phyloP scores from a whole-genome alignment of 768 basidiomycete genomes.

The Galerina marginata region DNA sequence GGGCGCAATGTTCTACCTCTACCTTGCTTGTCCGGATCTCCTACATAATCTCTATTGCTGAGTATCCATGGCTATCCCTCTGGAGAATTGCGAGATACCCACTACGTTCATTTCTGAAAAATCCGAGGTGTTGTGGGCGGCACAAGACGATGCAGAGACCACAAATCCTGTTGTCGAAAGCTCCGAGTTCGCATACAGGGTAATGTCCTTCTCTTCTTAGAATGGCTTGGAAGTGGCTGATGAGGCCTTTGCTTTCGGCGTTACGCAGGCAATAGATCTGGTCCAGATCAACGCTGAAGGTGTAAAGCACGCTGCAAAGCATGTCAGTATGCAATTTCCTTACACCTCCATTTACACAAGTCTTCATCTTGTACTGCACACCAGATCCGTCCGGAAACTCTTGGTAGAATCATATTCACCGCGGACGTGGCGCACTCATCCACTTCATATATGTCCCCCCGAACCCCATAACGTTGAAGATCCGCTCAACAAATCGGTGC shows the following conservation, averaged over 20 bases:
- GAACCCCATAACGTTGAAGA: constrained; percentile 62
- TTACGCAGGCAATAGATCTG: constrained; percentile 57
- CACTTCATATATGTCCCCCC: constrained; percentile 74
- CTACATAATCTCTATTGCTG: background rate
- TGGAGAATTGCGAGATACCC: background rate
- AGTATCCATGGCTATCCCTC: background rate
- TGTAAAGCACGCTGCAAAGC: constrained; percentile 68
- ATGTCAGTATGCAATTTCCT: constrained; percentile 46
- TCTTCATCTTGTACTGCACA: constrained; percentile 10
- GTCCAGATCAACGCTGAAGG: constrained; percentile 65
- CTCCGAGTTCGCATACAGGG: constrained; percentile 63
- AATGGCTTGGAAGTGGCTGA: constrained; percentile 2
- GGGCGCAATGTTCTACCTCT: background rate
- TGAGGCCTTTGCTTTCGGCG: constrained; percentile 8
- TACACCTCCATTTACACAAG: background rate
- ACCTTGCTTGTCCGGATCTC: background rate
- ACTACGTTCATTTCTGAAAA: constrained; percentile 32
- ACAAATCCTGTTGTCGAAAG: constrained; percentile 65
- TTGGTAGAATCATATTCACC: constrained; percentile 72
- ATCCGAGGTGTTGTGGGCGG: constrained; percentile 21
- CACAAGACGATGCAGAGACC: constrained; percentile 24
- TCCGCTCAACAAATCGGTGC: constrained; percentile 57
- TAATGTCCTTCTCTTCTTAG: constrained; percentile 33
- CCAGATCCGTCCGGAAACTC: constrained; percentile 68
- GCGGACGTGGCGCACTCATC: constrained; percentile 80